Percentiles rank a stretch among this genome's conserved stretches.
These are phyloP conservation scores for Cryphonectria radicalis DNA, from an alignment of 2,329 filamentous ascomycete species.

Conservation along the genomic window DNA sequence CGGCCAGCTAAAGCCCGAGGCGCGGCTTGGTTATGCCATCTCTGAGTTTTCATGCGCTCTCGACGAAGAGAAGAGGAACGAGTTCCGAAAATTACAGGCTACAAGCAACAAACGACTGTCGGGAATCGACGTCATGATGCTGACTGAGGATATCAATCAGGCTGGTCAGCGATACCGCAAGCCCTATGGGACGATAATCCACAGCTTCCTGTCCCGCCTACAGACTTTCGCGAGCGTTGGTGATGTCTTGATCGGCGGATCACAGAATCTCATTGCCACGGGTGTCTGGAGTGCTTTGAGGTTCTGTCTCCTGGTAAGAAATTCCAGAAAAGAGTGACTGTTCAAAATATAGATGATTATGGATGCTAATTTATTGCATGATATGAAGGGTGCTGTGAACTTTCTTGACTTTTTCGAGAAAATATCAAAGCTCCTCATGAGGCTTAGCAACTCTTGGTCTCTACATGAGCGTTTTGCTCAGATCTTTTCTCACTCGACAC, in stretches of 20 bases:
- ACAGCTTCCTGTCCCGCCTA: constrained; percentile 21
- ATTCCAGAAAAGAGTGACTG: neutral
- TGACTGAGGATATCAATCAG: constrained; percentile 31
- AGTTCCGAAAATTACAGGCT: neutral
- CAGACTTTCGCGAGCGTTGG: constrained; percentile 25
- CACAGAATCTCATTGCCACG: constrained; percentile 29
- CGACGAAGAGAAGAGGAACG: neutral
- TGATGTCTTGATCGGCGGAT: constrained; percentile 21
- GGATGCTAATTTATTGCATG: neutral
- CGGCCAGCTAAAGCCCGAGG: constrained; percentile 14
- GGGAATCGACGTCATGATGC: constrained; percentile 20
- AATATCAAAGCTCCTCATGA: constrained; percentile 8
- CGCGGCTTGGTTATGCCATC: constrained; percentile 8
- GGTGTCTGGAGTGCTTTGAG: constrained; percentile 28
- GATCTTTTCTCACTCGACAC: constrained; percentile 9
- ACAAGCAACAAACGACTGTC: neutral
- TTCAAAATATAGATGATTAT: no score
- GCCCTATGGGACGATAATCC: constrained; percentile 22
- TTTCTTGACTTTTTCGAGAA: constrained; percentile 20
- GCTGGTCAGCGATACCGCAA: constrained; percentile 23
- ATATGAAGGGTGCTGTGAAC: neutral
- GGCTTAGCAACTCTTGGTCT: constrained; percentile 12
- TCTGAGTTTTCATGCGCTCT: constrained; percentile 10
- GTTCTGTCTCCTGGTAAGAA: constrained; percentile 23
- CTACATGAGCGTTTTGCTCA: constrained; percentile 19